phyloP scores from a whole-genome alignment of 1,284 basidiomycete genomes.

The Sporisorium iseilematis-ciliati region DNA sequence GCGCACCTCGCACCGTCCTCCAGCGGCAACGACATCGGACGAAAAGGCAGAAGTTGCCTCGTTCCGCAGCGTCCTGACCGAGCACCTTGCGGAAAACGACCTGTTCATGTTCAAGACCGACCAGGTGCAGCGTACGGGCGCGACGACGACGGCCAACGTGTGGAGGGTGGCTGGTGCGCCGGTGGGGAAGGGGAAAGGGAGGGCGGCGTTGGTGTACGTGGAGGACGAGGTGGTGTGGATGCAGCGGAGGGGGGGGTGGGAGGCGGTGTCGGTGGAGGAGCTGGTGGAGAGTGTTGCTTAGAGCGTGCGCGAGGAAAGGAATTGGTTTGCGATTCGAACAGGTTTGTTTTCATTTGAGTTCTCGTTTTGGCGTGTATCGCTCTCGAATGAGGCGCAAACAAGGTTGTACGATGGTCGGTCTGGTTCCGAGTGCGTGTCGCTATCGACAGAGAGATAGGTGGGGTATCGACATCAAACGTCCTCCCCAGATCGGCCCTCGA shows the following conservation, averaged over 20 bases:
- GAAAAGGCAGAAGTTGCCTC: constrained; percentile 71
- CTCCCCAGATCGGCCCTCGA: no score
- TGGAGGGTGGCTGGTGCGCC: constrained; percentile 61
- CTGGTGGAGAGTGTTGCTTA: constrained; percentile 87
- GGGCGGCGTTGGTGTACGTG: constrained; percentile 77
- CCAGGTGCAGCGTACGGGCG: constrained; percentile 81
- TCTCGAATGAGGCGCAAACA: no score
- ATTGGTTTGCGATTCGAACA: no score
- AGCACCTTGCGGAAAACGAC: constrained; percentile 84
- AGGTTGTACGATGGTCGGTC: no score
- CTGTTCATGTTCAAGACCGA: constrained; percentile 88
- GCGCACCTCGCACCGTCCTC: not conserved
- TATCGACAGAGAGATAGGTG: no score
- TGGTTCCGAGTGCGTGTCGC: no score
- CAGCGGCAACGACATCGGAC: not conserved
- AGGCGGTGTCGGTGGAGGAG: constrained; percentile 83
- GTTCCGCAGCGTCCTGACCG: constrained; percentile 90
- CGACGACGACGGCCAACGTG: constrained; percentile 85
- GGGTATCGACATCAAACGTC: no score
- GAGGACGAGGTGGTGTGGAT: constrained; percentile 77
- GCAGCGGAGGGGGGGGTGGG: constrained; percentile 9
- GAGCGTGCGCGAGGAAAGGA: not conserved
- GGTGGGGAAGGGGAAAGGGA: constrained; percentile 71
- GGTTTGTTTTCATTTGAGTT: no score
- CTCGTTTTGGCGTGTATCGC: no score